Evolutionary conservation across 129 eudicot species (phyloP).

Genomic region (Gnaphalium uliginosum): DNA sequence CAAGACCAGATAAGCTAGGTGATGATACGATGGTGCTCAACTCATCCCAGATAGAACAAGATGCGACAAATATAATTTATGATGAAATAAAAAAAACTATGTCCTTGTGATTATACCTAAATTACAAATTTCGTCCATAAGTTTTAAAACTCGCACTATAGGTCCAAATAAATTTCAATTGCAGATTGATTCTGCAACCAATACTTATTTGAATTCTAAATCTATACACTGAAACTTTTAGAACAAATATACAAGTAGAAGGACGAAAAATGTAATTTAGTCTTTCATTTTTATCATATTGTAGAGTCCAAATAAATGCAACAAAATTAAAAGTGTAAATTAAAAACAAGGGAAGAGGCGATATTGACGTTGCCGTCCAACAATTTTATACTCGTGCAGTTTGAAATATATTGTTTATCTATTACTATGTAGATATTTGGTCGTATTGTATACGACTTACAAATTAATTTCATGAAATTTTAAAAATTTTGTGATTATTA

Average conservation of each 20-base stretch:
- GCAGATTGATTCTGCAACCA: background rate
- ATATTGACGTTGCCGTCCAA: constrained; percentile 37
- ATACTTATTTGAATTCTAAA: background rate
- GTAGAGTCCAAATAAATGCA: background rate
- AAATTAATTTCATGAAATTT: too few relatives aligned
- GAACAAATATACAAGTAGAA: background rate
- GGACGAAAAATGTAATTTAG: constrained; percentile 14
- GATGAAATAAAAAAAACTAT: background rate
- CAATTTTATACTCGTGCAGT: constrained; percentile 15
- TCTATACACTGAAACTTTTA: background rate
- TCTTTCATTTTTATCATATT: background rate
- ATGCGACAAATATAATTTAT: background rate
- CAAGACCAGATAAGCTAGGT: too few relatives aligned
- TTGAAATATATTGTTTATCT: constrained; percentile 3
- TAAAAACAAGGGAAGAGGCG: constrained; percentile 18
- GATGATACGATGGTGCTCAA: too few relatives aligned
- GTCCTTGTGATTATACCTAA: background rate
- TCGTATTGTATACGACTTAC: too few relatives aligned
- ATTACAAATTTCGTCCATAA: background rate
- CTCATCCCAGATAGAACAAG: background rate
- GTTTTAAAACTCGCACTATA: background rate
- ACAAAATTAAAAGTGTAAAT: constrained; percentile 26
- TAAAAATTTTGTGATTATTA: too few relatives aligned
- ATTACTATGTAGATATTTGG: background rate
- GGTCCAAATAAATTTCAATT: background rate